Evolutionary conservation across 2,329 filamentous ascomycete genomes (phyloP).

Genomic region (Pseudocercospora fuligena): DNA sequence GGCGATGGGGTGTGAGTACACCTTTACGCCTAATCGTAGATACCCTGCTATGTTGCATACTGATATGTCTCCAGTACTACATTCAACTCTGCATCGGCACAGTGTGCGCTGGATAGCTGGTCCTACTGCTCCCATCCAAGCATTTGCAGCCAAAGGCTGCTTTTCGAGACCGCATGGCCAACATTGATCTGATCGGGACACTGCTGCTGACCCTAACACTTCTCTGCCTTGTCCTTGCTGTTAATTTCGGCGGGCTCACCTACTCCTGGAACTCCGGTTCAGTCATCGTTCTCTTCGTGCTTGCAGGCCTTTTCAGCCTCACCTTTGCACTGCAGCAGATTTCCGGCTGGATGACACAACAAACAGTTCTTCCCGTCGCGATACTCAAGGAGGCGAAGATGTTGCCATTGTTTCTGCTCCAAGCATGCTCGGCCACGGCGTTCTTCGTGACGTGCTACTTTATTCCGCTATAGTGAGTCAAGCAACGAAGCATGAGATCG

Average conservation of each 20-base stretch:
- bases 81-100: slow-evolving; percentile 40
- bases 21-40: not conserved
- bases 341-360: slow-evolving; percentile 2
- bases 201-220: slow-evolving; percentile 52
- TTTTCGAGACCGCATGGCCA: not conserved
- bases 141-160: slow-evolving; percentile 18
- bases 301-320: slow-evolving; percentile 52
- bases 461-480: slow-evolving; percentile 48
- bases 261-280: slow-evolving; percentile 55
- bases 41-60: not conserved
- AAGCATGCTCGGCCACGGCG: slow-evolving; percentile 35
- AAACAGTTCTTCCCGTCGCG: slow-evolving; percentile 49
- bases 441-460: slow-evolving; percentile 52
- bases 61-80: slow-evolving; percentile 49
- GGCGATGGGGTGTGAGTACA: slow-evolving; percentile 18
- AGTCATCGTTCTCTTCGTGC: slow-evolving; percentile 54
- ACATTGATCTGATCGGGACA: slow-evolving; percentile 55
- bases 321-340: slow-evolving; percentile 55
- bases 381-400: slow-evolving; percentile 51
- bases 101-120: slow-evolving; percentile 45
- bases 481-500: not conserved
- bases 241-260: slow-evolving; percentile 56
- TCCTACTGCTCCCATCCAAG: slow-evolving; percentile 44
- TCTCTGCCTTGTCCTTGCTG: slow-evolving; percentile 52
- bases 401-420: slow-evolving; percentile 50